Conservation (phyloP, 139 green algal genomes). For the Raphidocelis subcapitata region DNA sequence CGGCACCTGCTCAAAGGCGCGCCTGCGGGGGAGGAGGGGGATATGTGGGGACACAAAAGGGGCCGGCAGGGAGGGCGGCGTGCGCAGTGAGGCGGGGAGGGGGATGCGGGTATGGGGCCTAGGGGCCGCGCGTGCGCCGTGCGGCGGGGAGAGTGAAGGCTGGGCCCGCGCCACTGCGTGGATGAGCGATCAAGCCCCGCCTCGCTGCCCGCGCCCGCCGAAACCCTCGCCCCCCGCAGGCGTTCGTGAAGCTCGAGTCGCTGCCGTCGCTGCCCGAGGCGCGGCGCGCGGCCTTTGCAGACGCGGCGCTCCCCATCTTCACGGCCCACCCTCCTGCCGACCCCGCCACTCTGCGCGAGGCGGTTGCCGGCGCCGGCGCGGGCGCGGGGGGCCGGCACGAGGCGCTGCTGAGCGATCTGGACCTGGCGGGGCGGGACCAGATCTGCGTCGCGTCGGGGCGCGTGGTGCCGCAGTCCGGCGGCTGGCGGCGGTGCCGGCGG, state of each 20-base stretch:
- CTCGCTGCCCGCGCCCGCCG: neutral
- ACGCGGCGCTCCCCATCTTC: constrained; percentile 81
- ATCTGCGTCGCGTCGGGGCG: constrained; percentile 69
- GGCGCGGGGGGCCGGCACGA: constrained; percentile 15
- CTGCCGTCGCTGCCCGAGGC: constrained; percentile 41
- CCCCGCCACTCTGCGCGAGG: constrained; percentile 36
- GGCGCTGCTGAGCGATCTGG: constrained; percentile 47
- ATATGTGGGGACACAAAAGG: too few species aligned
- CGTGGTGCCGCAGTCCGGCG: constrained; percentile 43
- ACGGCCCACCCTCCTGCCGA: constrained; percentile 62
- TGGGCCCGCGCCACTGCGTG: neutral
- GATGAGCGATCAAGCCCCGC: neutral
- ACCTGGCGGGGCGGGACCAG: constrained; percentile 11
- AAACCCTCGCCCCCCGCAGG: too few species aligned
- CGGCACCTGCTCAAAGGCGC: constrained; percentile 61
- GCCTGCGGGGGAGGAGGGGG: neutral
- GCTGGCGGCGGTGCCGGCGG: constrained; percentile 53
- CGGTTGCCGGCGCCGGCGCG: neutral
- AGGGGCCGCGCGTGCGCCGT: neutral
- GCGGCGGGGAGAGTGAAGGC: neutral
- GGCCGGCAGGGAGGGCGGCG: neutral
- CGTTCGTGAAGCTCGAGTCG: constrained; percentile 77
- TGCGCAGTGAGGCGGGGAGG: neutral
- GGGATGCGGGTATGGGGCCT: neutral
- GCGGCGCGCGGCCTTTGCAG: constrained; percentile 48